Evolutionary conservation across 345 rosid genomes (phyloP), one percentile per base, ranked within the genome.

Genomic region (Clarkia xantiana): DNA sequence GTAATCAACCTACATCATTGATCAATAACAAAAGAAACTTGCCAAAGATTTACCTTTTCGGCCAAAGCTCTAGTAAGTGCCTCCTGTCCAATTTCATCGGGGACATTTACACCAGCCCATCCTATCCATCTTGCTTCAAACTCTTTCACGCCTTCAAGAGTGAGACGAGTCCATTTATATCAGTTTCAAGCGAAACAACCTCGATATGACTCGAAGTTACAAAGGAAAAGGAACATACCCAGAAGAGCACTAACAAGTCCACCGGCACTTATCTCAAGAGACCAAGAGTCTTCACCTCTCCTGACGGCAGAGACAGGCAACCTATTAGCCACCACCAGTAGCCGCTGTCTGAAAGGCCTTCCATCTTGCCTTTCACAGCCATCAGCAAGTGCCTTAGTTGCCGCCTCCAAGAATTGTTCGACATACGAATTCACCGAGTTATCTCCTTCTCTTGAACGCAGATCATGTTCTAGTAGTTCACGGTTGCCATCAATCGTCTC

Each of bases 61-160:
- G 97, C 99, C 69, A 93, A 74, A 66, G 99, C 95, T 71, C 80
- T 80, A 16, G 74, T 84, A n/a, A 93, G 87, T 52, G 99, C 95
- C 58, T 66, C 73, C 76, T 87, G 99, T 11, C 99, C 99, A 55
- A 71, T 73, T 60, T 84, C 90, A 64, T 93, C 99, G 6, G 99
- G 95, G 53, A 93, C 99, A 71, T 93, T 93, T 17, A 93, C 99
- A 10, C 99, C 99, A 53, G 99, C 99, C 99, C 97, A 93, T 43
- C 99, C 99, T 49, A 93, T 93, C 99, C 99, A 93, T 68, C 88
- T 87, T 10, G 99, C 97, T 63, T 93, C 99, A 50, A 93, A 84
- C 47, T 80, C 99, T 76, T 93, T 93, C 17, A 93, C 95, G 66
- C 99, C 98, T 87, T 71, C 50, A 62, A 39, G 45, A 60, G 65